phyloP scores from a whole-genome alignment of 1,284 basidiomycete species.

The Ceratobasidium sp. region DNA sequence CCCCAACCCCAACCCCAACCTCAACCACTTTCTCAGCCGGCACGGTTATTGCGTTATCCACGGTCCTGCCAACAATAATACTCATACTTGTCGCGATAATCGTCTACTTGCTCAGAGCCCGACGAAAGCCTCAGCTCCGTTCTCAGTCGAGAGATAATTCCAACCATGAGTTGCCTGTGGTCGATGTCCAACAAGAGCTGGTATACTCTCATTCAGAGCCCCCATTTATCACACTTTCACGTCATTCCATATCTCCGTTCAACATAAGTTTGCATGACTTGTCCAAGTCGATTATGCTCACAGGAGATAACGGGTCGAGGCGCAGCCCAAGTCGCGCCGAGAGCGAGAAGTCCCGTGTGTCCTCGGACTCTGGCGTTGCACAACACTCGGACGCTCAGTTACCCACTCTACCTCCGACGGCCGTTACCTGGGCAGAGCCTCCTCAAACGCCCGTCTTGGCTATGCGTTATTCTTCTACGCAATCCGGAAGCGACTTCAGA shows the following conservation, averaged over 20 bases:
- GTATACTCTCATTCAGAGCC: not conserved
- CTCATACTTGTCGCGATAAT: not conserved
- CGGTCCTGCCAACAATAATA: conserved; percentile 12
- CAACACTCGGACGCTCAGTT: not conserved
- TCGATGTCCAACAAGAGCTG: not conserved
- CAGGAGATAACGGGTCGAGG: not conserved
- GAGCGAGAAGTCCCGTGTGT: not conserved
- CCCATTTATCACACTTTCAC: not conserved
- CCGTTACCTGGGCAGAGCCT: not conserved
- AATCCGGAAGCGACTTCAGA: not conserved
- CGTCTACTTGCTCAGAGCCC: conserved; percentile 18
- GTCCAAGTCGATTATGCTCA: not conserved
- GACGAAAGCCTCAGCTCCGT: not conserved
- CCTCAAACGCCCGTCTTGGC: conserved; percentile 14
- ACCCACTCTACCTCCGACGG: not conserved
- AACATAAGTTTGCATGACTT: conserved; percentile 11
- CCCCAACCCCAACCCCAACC: not conserved
- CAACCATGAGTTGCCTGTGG: conserved; percentile 9
- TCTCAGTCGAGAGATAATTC: not conserved
- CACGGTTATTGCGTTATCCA: conserved; percentile 29
- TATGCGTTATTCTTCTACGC: conserved; percentile 3
- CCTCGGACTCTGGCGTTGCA: conserved; percentile 10
- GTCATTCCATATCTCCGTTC: conserved; percentile 12
- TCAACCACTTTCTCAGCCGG: conserved; percentile 6
- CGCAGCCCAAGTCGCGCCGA: not conserved